These are phyloP conservation scores for Globisporangium paddicum DNA, from an alignment of 352 stramenopile genomes.

Conservation along the genomic window DNA sequence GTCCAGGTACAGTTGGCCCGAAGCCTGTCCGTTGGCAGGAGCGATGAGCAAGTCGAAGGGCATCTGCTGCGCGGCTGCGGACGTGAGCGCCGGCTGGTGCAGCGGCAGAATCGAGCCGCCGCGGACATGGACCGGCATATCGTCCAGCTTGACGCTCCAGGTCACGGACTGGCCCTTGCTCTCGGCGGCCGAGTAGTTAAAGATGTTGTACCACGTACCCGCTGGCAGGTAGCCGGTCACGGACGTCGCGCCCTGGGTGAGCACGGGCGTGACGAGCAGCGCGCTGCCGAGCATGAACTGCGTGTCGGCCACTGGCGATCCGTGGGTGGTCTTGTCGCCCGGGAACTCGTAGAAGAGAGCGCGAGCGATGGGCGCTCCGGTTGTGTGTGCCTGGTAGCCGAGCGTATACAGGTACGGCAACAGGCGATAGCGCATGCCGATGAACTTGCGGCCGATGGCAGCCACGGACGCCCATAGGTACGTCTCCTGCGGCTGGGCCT, in stretches of 20 bases:
- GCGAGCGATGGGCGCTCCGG: conserved; percentile 43
- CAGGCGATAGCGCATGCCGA: conserved; percentile 67
- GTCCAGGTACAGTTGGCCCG: conserved; percentile 49
- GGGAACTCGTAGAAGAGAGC: conserved; percentile 69
- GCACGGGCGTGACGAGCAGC: conserved; percentile 46
- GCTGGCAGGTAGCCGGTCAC: conserved; percentile 40
- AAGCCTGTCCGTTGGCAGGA: conserved; percentile 17
- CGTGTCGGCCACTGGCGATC: conserved; percentile 23
- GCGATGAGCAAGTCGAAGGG: conserved; percentile 53
- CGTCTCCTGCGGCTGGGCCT: conserved; percentile 50
- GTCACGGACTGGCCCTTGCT: conserved; percentile 23
- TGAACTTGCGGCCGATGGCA: conserved; percentile 48
- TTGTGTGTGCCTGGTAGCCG: conserved; percentile 44
- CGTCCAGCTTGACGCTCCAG: conserved; percentile 37
- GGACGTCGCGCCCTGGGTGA: conserved; percentile 37
- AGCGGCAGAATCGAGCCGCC: conserved; percentile 43
- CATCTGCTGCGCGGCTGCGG: conserved; percentile 30
- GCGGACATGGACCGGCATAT: conserved; percentile 55
- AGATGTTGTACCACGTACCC: conserved; percentile 57
- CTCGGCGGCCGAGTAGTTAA: conserved; percentile 33
- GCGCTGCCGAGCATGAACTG: conserved; percentile 53
- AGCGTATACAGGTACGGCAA: conserved; percentile 81
- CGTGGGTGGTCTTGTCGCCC: conserved; percentile 26
- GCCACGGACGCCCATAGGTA: conserved; percentile 56
- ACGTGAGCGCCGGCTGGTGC: conserved; percentile 47